Base-by-base conservation (phyloP, 805 yeast genomes). In the Kregervanrija pseudodelftensis region DNA sequence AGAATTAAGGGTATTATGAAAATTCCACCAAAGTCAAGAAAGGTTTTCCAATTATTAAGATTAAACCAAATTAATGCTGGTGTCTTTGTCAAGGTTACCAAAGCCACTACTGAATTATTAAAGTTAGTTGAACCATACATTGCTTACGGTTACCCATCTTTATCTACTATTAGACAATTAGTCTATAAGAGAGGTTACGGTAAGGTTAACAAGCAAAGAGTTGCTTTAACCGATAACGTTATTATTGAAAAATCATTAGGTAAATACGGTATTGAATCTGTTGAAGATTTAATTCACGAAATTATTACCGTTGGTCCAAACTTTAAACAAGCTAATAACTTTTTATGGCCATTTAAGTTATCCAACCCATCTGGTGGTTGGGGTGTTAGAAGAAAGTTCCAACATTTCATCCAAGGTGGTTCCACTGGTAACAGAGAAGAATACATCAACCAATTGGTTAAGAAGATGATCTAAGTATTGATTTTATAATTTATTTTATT, bases 1-100 rank as follows among this genome's bases (percentile, higher is more conserved):
- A 88, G 98, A 85, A 90, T 90, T 83, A 90, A 90, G 91, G 97
- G 97, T 90, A 87, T 90, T 73, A 85, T 79, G 90, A 90, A 89
- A 85, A 88, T 90, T 65, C 86, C 96, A 68, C 96, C 97, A 68
- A 90, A 90, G 85, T 96, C 96, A 82, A 89, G 96, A 86, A 90
- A 90, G 86, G 95, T 90, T 65, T 73, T 88, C 72, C 96, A 85
- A 76, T 81, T 89, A 70, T 79, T 87, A 73, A 84, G 96, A 80
- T 82, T 88, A 73, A 79, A 82, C 69, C 95, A 86, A 79, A 85
- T 88, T 74, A 88, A 88, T 80, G 79, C 93, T 65, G 96, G 91
- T 82, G 93, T 85, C 57, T 88, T 88, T 68, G 95, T 88, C 68
- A 88, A 84, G 75, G 82, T 88, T 64, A 88, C 95, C 82, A 88